Evolutionary conservation across 2,329 filamentous ascomycete genomes (phyloP).

Genomic region (Colletotrichum endophyticum): DNA sequence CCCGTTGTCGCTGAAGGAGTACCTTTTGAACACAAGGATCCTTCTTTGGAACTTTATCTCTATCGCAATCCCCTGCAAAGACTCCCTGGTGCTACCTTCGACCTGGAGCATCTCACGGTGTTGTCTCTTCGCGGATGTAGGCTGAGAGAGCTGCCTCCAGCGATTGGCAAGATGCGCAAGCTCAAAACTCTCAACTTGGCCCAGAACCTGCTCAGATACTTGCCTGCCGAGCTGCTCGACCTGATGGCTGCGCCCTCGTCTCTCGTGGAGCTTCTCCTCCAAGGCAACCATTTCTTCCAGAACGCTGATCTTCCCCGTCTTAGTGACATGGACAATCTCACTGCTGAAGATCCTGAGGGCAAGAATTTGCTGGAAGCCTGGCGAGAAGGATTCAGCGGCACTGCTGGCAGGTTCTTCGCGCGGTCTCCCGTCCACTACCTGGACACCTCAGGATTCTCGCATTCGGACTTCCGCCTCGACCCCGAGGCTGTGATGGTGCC

Average conservation of each 20-base stretch:
- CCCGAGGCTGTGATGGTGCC: constrained; percentile 10
- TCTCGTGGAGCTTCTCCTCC: constrained; percentile 58
- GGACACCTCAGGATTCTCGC: constrained; percentile 23
- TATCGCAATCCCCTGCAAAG: constrained; percentile 60
- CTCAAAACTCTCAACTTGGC: constrained; percentile 69
- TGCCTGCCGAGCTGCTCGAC: constrained; percentile 68
- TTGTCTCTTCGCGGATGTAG: constrained; percentile 71
- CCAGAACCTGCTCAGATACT: constrained; percentile 63
- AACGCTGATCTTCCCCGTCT: constrained; percentile 6
- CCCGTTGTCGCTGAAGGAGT: constrained; percentile 60
- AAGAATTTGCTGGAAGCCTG: neutral
- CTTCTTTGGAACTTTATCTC: constrained; percentile 66
- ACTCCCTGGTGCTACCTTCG: constrained; percentile 66
- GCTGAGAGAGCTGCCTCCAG: constrained; percentile 64
- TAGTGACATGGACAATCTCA: neutral
- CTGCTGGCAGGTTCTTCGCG: constrained; percentile 22
- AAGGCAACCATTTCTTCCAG: constrained; percentile 68
- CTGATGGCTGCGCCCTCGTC: constrained; percentile 52
- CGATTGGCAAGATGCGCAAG: constrained; percentile 61
- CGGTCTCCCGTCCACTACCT: constrained; percentile 34
- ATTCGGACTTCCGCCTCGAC: constrained; percentile 27
- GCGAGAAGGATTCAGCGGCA: constrained; percentile 13
- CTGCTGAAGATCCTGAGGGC: constrained; percentile 26
- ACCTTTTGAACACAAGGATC: constrained; percentile 63
- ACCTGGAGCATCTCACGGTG: constrained; percentile 65